These are phyloP conservation scores for Cokeromyces recurvatus DNA, from an alignment of 371 early-diverging fungal genomes.

Conservation along the genomic window DNA sequence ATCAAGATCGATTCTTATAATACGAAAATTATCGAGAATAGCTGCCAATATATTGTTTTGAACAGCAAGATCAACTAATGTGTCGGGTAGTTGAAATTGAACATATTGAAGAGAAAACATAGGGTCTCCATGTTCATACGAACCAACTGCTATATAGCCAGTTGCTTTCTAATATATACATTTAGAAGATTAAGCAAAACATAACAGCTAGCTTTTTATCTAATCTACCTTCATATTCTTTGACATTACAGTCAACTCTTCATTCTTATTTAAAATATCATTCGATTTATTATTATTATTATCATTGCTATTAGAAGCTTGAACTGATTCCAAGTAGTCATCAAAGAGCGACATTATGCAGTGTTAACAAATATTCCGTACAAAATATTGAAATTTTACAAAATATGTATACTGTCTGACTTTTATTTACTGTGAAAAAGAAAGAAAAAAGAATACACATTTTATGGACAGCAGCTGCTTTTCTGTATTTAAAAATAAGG, in stretches of 20 bases:
- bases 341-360: constrained; percentile 42
- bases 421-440: too few species aligned
- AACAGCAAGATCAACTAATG: constrained; percentile 64
- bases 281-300: too few species aligned
- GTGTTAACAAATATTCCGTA: neutral
- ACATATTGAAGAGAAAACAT: constrained; percentile 83
- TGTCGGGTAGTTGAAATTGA: constrained; percentile 73
- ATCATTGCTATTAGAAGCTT: neutral
- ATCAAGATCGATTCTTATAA: constrained; percentile 74
- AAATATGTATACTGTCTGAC: too few species aligned
- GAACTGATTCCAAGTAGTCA: constrained; percentile 33
- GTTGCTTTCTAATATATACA: constrained; percentile 48
- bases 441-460: neutral
- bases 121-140: constrained; percentile 29
- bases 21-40: constrained; percentile 57
- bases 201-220: neutral
- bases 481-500: too few species aligned
- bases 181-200: neutral
- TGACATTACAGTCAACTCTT: neutral
- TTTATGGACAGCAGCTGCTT: neutral
- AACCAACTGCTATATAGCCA: constrained; percentile 41
- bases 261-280: neutral
- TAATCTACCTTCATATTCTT: neutral
- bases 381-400: too few species aligned
- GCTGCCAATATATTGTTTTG: constrained; percentile 76